These are phyloP conservation scores for Hemerocallis citrina DNA, from an alignment of 106 monocot species.

Conservation along the genomic window DNA sequence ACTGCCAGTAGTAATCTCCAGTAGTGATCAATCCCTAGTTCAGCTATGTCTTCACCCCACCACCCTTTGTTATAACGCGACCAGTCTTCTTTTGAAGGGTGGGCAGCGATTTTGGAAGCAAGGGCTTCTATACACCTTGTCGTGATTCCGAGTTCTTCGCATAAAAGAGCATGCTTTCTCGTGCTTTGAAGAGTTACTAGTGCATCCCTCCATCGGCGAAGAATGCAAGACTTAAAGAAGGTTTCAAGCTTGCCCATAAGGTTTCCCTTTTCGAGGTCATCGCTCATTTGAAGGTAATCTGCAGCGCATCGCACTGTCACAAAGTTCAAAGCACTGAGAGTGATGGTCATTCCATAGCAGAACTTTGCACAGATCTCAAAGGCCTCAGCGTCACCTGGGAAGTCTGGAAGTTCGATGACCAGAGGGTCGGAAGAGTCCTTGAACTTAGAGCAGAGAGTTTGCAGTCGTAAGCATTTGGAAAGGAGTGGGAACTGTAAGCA, in stretches of 20 bases:
- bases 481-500: conserved; percentile 70
- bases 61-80: conserved; percentile 13
- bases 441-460: conserved; percentile 32
- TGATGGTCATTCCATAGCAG: conserved; percentile 77
- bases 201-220: conserved; percentile 80
- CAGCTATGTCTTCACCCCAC: conserved; percentile 69
- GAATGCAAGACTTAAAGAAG: conserved; percentile 73
- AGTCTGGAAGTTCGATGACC: conserved; percentile 35
- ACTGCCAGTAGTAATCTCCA: conserved; percentile 69
- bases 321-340: conserved; percentile 63
- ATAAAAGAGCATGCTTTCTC: conserved; percentile 17
- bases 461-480: conserved; percentile 58
- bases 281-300: conserved; percentile 63
- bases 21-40: conserved; percentile 53
- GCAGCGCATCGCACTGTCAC: conserved; percentile 59
- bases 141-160: conserved; percentile 62
- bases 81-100: conserved; percentile 18
- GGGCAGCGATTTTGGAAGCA: conserved; percentile 18
- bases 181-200: conserved; percentile 48
- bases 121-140: conserved; percentile 52
- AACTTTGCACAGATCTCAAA: conserved; percentile 88
- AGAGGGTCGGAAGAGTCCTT: conserved; percentile 2
- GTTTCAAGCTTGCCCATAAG: conserved; percentile 62
- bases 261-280: conserved; percentile 53
- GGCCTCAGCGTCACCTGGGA: conserved; percentile 71